These are phyloP conservation scores for Leccinum barrowsii DNA, from an alignment of 768 basidiomycete species.

Conservation along the genomic window DNA sequence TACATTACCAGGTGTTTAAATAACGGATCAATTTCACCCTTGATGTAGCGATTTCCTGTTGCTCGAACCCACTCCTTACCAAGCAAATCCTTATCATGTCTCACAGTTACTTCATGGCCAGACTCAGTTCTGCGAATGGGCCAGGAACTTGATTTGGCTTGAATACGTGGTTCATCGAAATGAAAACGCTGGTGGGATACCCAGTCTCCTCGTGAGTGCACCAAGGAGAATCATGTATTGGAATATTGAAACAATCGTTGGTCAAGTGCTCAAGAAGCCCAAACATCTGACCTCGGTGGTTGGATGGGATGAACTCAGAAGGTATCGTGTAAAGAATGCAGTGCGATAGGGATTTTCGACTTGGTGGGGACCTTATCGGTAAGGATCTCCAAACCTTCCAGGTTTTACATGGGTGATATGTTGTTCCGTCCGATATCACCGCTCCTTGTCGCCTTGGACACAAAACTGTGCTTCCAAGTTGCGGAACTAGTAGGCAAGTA, in stretches of 20 bases:
- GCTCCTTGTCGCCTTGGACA: neutral
- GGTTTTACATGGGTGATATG: neutral
- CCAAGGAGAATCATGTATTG: neutral
- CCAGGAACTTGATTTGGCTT: neutral
- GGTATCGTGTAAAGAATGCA: neutral
- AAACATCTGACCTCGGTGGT: neutral
- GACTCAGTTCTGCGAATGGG: neutral
- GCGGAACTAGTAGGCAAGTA: neutral
- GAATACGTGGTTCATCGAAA: neutral
- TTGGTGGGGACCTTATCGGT: neutral
- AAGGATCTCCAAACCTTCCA: neutral
- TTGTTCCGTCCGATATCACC: constrained; percentile 5
- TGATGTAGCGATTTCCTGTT: neutral
- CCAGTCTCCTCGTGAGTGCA: constrained; percentile 3
- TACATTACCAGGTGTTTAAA: neutral
- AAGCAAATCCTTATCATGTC: neutral
- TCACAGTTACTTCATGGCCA: neutral
- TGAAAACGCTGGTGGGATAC: neutral
- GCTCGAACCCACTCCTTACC: neutral
- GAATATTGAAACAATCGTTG: neutral
- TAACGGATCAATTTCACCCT: neutral
- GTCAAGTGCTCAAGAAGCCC: neutral
- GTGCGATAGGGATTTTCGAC: neutral
- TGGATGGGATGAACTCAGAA: neutral
- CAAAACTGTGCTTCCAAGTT: neutral